Percentiles rank a stretch among this genome's conserved stretches.
Evolutionary conservation across 768 basidiomycete genomes (phyloP).

Genomic region (Boletus sp.): DNA sequence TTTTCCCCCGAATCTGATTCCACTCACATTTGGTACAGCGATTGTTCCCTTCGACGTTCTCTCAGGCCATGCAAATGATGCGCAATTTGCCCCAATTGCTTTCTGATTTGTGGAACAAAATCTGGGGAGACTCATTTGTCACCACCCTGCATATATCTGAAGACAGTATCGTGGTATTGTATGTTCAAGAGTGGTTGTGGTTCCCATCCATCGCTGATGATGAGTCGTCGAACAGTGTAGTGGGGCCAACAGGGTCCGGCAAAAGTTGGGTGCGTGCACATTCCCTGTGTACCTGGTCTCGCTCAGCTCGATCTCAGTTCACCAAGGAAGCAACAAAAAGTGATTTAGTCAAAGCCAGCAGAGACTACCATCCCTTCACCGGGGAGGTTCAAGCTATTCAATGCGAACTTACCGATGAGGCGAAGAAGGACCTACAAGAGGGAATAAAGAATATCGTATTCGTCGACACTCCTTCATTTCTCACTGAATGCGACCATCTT

Average conservation of each 20-base stretch:
- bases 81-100: neutral
- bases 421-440: neutral
- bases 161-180: conserved; percentile 23
- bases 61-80: neutral
- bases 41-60: neutral
- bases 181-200: neutral
- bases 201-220: neutral
- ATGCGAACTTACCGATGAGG: conserved; percentile 14
- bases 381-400: conserved; percentile 10
- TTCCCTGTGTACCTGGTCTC: neutral
- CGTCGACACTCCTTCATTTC: conserved; percentile 23
- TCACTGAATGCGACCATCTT: conserved; percentile 5
- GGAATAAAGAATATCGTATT: conserved; percentile 15
- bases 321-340: conserved; percentile 9
- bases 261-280: conserved; percentile 20
- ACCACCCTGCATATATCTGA: conserved; percentile 2
- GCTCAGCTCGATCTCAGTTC: conserved; percentile 9
- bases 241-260: conserved; percentile 19
- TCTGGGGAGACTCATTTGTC: conserved; percentile 9
- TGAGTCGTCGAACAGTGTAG: conserved; percentile 2
- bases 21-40: no score
- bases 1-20: no score
- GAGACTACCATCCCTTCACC: conserved; percentile 2
- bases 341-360: neutral
- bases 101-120: conserved; percentile 8